phyloP scores from a whole-genome alignment of 2,329 filamentous ascomycete genomes.

The Zymoseptoria crescenta region DNA sequence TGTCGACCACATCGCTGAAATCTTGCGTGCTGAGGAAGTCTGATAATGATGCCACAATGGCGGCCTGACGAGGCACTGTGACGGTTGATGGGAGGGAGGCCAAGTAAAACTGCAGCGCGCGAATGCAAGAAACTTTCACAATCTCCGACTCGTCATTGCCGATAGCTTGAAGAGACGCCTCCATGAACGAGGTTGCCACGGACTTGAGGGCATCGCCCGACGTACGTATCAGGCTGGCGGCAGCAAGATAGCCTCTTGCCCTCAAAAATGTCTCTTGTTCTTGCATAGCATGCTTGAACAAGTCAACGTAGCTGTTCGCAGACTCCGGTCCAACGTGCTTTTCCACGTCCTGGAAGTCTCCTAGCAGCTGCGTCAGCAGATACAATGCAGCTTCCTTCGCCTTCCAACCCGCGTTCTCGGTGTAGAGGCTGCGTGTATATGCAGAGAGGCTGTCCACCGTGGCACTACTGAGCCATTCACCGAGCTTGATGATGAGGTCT shows the following conservation, averaged over 20 bases:
- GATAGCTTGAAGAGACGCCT: slow-evolving; percentile 68
- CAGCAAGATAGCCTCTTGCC: slow-evolving; percentile 79
- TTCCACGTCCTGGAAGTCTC: slow-evolving; percentile 72
- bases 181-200: slow-evolving; percentile 56
- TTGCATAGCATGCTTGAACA: slow-evolving; percentile 70
- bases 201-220: slow-evolving; percentile 48
- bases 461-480: slow-evolving; percentile 74
- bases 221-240: slow-evolving; percentile 68
- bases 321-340: slow-evolving; percentile 63
- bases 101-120: slow-evolving; percentile 66
- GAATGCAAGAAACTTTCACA: slow-evolving; percentile 86
- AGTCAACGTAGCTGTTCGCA: slow-evolving; percentile 66
- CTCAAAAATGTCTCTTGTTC: slow-evolving; percentile 68
- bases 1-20: slow-evolving; percentile 72
- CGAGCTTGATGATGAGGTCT: slow-evolving; percentile 84
- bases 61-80: slow-evolving; percentile 51
- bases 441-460: slow-evolving; percentile 71
- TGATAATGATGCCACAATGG: slow-evolving; percentile 53
- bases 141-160: slow-evolving; percentile 71
- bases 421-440: slow-evolving; percentile 68
- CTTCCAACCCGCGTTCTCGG: slow-evolving; percentile 50
- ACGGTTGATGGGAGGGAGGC: slow-evolving; percentile 44
- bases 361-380: slow-evolving; percentile 74
- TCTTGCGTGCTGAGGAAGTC: slow-evolving; percentile 75
- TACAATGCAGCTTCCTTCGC: slow-evolving; percentile 74